Base-by-base conservation (phyloP, 2,329 filamentous ascomycete species). In the Penicillium sp. region DNA sequence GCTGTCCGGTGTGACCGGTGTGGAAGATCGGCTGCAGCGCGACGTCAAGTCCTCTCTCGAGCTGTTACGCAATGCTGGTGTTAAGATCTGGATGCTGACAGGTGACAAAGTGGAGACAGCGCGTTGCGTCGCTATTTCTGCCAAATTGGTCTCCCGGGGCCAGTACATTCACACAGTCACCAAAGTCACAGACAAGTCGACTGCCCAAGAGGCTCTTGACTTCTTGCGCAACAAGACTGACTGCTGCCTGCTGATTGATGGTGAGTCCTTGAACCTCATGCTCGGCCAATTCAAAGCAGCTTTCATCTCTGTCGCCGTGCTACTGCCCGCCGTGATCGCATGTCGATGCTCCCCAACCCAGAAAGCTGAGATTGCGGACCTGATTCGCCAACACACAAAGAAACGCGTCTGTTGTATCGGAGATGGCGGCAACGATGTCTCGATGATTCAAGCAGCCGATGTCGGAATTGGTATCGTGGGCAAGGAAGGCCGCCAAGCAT, bases 51-150 rank as follows among this genome's bases (percentile, higher is more conserved):
- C 93, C 1, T 96, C 92, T 0, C 82, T 99, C 6, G 96, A 99
- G 75, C 85, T 99, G 6, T 84, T 99, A 52, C 90, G 94, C 64
- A 99, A 99, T 68, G 94, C 94, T 0, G 94, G 94, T 27, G 94
- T 99, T 77, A 97, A 97, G 75, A 97, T 99, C 50, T 99, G 94
- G 94, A 99, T 99, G 94, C 81, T 99, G 72, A 99, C 94, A 0
- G 94, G 94, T 47, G 94, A 99, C 81, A 99, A 99, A 77, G 91
- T 99, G 3, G 94, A 99, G 77, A 99, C 94, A 15, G 94, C 94
- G 17, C 88, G 94, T 36, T 99, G 94, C 75, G 93, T 99, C 13
- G 96, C 94, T 2, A 89, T 99, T 43, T 96, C 90, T 70, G 93
- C 93, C 31, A 97, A 97, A 74, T 83, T 99, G 7, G 94, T 99